Percentiles rank a stretch among this genome's conserved stretches.
Conservation (phyloP, 2,329 filamentous ascomycete genomes). For the Fusarium subglutinans region DNA sequence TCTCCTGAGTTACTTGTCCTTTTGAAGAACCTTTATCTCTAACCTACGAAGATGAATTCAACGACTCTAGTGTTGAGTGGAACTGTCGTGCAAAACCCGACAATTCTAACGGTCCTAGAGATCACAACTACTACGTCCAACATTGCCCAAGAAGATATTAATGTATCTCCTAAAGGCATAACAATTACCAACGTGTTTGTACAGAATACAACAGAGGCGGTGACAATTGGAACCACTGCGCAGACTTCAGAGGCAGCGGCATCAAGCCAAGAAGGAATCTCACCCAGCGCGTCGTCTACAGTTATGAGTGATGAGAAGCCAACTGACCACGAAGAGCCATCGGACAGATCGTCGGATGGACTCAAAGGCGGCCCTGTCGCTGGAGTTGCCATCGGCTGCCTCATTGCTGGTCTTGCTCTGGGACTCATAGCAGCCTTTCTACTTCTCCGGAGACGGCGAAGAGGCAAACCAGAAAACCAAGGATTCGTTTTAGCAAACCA, state of each 20-base stretch:
- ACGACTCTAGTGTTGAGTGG: not conserved
- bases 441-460: slow-evolving; percentile 34
- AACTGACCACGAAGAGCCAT: not conserved
- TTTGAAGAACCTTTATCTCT: not conserved
- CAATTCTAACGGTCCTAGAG: too few species aligned
- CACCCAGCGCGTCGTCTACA: not conserved
- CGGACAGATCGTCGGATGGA: not conserved
- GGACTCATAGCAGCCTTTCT: slow-evolving; percentile 41
- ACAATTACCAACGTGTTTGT: not conserved
- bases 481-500: not conserved
- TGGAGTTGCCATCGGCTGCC: slow-evolving; percentile 45
- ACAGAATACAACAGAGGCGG: not conserved
- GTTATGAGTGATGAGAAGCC: too few species aligned
- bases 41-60: not conserved
- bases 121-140: too few species aligned
- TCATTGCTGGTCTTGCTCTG: slow-evolving; percentile 41
- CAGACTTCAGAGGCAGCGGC: not conserved
- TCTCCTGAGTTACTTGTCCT: not conserved
- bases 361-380: slow-evolving; percentile 35
- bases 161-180: too few species aligned
- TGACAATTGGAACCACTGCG: not conserved
- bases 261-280: not conserved
- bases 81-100: too few species aligned
- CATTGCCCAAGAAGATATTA: too few species aligned
- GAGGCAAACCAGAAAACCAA: not conserved